These are phyloP conservation scores for Claviceps pusilla DNA, from an alignment of 2,329 filamentous ascomycete species.

Conservation along the genomic window DNA sequence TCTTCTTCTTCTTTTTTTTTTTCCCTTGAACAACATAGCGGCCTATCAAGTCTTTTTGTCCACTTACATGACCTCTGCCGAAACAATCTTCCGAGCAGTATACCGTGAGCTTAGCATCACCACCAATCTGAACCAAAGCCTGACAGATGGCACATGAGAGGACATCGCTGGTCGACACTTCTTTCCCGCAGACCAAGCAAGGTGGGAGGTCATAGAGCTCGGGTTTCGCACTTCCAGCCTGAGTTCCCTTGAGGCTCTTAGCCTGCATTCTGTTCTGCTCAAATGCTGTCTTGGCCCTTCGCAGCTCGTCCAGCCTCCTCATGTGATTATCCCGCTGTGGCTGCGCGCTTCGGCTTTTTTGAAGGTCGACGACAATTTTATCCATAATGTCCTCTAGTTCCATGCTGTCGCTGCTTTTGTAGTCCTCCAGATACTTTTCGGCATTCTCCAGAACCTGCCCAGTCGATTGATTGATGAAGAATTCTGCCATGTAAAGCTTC, in stretches of 20 bases:
- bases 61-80: conserved; percentile 26
- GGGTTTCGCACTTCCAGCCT: conserved; percentile 15
- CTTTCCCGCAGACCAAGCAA: conserved; percentile 24
- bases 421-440: conserved; percentile 26
- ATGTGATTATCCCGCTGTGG: conserved; percentile 24
- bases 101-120: conserved; percentile 21
- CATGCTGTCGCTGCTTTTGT: conserved; percentile 13
- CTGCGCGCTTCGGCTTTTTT: conserved; percentile 16
- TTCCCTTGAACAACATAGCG: too few relatives aligned
- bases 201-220: conserved; percentile 23
- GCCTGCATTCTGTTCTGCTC: conserved; percentile 27
- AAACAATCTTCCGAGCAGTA: conserved; percentile 32
- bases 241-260: conserved; percentile 19
- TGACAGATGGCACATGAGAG: conserved; percentile 31
- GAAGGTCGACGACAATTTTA: conserved; percentile 17
- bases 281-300: conserved; percentile 32
- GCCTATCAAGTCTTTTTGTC: too few relatives aligned
- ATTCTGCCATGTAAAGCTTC: conserved; percentile 25
- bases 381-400: conserved; percentile 21
- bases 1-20: neutral
- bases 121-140: conserved; percentile 23
- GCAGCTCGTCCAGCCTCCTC: conserved; percentile 30
- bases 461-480: conserved; percentile 25
- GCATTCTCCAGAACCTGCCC: conserved; percentile 17
- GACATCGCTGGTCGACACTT: conserved; percentile 21